Percentiles rank a stretch among this genome's conserved stretches.
These are phyloP conservation scores for Cutaneotrichosporon spelunceum DNA, from an alignment of 1,284 basidiomycete genomes.

Conservation along the genomic window DNA sequence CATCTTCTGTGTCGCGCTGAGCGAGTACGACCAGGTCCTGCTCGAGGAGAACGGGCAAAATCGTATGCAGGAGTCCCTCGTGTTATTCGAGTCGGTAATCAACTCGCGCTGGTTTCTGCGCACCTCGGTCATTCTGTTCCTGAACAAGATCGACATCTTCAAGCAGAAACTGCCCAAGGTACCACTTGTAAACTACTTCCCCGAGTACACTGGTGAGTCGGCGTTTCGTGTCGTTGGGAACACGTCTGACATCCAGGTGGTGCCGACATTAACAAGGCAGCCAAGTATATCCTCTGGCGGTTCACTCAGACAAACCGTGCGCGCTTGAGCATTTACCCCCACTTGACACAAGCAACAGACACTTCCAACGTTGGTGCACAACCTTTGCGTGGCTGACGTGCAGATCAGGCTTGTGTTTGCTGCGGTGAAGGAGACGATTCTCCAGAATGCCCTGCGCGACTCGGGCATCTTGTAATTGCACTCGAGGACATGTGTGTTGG, in stretches of 20 bases:
- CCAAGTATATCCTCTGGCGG: conserved; percentile 95
- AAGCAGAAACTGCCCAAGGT: conserved; percentile 84
- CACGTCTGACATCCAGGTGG: conserved; percentile 56
- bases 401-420: conserved; percentile 84
- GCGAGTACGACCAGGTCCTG: conserved; percentile 89
- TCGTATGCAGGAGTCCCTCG: conserved; percentile 89
- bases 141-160: conserved; percentile 96
- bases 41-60: conserved; percentile 74
- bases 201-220: conserved; percentile 71
- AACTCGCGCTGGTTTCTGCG: conserved; percentile 97
- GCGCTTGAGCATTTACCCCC: conserved; percentile 82
- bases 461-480: conserved; percentile 46
- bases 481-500: neutral
- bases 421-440: conserved; percentile 95
- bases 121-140: conserved; percentile 86
- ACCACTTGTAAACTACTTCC: conserved; percentile 84
- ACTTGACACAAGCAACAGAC: conserved; percentile 63
- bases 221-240: neutral
- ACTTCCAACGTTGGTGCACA: conserved; percentile 61
- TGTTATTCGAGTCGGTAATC: conserved; percentile 92
- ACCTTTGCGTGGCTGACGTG: neutral
- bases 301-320: conserved; percentile 95
- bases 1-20: conserved; percentile 90
- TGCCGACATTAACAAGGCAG: conserved; percentile 92
- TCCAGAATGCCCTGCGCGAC: conserved; percentile 59